Evolutionary conservation across 2,329 filamentous ascomycete species (phyloP).

Genomic region (Penicillium griseofulvum): DNA sequence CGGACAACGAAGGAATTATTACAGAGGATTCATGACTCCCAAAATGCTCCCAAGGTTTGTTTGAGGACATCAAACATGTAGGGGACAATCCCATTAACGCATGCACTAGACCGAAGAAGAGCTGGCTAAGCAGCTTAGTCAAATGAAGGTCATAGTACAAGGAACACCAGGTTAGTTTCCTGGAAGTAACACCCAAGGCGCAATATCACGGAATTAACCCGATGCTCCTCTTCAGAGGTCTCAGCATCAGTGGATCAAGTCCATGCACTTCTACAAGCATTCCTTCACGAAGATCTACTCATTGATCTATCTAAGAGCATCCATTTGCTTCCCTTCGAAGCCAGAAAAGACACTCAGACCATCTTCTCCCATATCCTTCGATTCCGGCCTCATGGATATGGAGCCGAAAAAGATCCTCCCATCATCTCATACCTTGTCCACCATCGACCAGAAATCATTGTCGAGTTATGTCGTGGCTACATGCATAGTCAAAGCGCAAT

Average conservation of each 20-base stretch:
- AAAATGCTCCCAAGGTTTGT: constrained; percentile 55
- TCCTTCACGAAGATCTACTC: constrained; percentile 87
- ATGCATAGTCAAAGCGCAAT: constrained; percentile 87
- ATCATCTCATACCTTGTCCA: constrained; percentile 87
- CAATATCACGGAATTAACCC: neutral
- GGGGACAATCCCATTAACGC: constrained; percentile 53
- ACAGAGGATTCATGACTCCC: constrained; percentile 58
- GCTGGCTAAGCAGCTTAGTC: constrained; percentile 75
- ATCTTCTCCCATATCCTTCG: constrained; percentile 95
- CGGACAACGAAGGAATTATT: constrained; percentile 64
- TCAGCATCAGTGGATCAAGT: constrained; percentile 86
- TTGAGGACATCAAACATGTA: constrained; percentile 44
- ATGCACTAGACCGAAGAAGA: constrained; percentile 78
- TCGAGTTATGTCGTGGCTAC: constrained; percentile 86
- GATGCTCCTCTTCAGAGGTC: constrained; percentile 58
- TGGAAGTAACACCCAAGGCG: neutral
- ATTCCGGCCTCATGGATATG: constrained; percentile 66
- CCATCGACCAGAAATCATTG: constrained; percentile 79
- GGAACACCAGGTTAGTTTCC: constrained; percentile 73
- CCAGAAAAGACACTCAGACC: constrained; percentile 90
- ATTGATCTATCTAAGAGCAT: constrained; percentile 79
- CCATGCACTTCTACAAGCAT: constrained; percentile 75
- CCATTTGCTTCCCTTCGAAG: constrained; percentile 86
- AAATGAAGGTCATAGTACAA: constrained; percentile 92
- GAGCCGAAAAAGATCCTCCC: constrained; percentile 70